Evolutionary conservation across 352 stramenopile species (phyloP), one percentile per base, ranked within the genome.

Genomic region (Discostella stelligera): DNA sequence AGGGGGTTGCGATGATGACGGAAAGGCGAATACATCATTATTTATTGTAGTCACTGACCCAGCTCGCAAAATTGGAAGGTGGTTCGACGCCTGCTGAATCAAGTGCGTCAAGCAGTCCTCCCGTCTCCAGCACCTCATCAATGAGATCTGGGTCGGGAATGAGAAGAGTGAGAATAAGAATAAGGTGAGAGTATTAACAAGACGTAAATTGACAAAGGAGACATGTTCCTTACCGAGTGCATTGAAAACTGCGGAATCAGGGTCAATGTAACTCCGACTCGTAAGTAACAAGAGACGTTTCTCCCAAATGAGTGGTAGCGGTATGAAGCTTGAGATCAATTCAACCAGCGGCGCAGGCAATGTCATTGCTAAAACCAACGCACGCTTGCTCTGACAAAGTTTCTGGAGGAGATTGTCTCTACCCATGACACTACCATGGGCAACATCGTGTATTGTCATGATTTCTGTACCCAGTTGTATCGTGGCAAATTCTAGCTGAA

Each of bases 101-200:
- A 65, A 69, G 82, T 4, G 78, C 82, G 49, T 80, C 69, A 23
- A 83, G 50, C 21, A 86, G 66, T 21, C 79, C 74, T 46, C 74
- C 67, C 60, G 82, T 81, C 63, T 83, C 79, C 5, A 90, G 48
- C 1, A 87, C 54, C 61, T 90, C 84, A 54, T 90, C 84, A 60
- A 90, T 83, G 1, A 90, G 50, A 71, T 88, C 81, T 58, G 20
- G 32, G 13, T 44, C 37, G 37, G 4, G 3, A 44, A 44, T 44
- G 4, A 44, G n/a, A n/a, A n/a, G n/a, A n/a, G 4, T 44, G 37
- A 14, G 37, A 14, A 44, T 2, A 10, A 14, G 2, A 44, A 11
- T 44, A 44, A 14, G 37, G 37, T 14, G 7, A 44, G 4, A 8
- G 13, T 44, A 44, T 14, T 14, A 44, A 3, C 7, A 44, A 44